A percentile compares a stretch with the other conserved stretches of the same genome.
Conservation (phyloP, 305 asterid species). For the Fraxinus xanthoxyloides region DNA sequence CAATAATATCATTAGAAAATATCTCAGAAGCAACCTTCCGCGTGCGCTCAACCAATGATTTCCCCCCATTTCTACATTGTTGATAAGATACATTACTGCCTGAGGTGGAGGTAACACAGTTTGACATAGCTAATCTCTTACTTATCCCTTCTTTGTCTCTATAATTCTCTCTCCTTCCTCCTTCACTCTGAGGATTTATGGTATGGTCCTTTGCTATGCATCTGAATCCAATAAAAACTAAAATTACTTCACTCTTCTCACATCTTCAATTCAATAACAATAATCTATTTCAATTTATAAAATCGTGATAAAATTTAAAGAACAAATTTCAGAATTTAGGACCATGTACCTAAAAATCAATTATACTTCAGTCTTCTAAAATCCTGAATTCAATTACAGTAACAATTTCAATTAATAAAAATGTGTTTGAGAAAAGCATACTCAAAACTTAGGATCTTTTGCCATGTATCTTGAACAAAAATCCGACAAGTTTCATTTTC, state of each 20-base stretch:
- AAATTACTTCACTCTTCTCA: not conserved
- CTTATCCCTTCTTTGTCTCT: constrained; percentile 38
- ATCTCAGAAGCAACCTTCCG: constrained; percentile 50
- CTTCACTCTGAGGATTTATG: constrained; percentile 52
- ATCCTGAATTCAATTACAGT: not conserved
- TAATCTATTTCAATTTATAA: not conserved
- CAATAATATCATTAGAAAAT: constrained; percentile 20
- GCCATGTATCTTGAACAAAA: not conserved
- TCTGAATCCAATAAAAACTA: constrained; percentile 30
- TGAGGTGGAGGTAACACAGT: constrained; percentile 26
- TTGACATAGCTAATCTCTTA: constrained; percentile 52
- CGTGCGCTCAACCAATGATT: constrained; percentile 45
- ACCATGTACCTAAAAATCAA: not conserved
- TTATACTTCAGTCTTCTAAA: not conserved
- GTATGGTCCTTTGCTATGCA: constrained; percentile 57
- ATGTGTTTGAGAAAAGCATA: not conserved
- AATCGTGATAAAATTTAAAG: not conserved
- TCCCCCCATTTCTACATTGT: constrained; percentile 19
- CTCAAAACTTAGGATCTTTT: not conserved
- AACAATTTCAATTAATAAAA: not conserved
- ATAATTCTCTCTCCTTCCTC: constrained; percentile 43
- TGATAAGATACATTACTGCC: constrained; percentile 9
- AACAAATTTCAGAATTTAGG: not conserved
- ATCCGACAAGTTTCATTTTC: not conserved
- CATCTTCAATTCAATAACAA: not conserved